phyloP scores from a whole-genome alignment of 1,284 basidiomycete species.

The Leccinum pachyderme region DNA sequence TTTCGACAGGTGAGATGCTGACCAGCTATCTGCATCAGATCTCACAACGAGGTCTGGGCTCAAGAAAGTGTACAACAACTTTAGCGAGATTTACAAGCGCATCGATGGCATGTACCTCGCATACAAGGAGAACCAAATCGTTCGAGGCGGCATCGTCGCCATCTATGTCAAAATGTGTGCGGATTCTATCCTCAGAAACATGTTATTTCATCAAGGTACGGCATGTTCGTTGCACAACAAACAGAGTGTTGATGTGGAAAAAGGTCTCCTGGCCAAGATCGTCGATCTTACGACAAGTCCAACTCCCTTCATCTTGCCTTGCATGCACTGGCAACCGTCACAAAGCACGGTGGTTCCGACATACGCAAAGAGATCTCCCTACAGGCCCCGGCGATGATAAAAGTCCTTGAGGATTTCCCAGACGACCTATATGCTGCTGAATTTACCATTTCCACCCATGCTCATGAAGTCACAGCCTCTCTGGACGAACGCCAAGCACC shows the following conservation, averaged over 20 bases:
- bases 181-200: slow-evolving; percentile 55
- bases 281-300: slow-evolving; percentile 46
- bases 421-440: slow-evolving; percentile 50
- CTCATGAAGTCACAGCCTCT: slow-evolving; percentile 47
- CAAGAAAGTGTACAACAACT: slow-evolving; percentile 57
- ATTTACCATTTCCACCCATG: slow-evolving; percentile 46
- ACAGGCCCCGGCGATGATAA: slow-evolving; percentile 38
- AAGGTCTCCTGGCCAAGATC: slow-evolving; percentile 49
- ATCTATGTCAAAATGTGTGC: slow-evolving; percentile 61
- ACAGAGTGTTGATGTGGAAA: slow-evolving; percentile 20
- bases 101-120: slow-evolving; percentile 44
- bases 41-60: slow-evolving; percentile 52
- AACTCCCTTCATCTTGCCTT: slow-evolving; percentile 49
- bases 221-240: not conserved
- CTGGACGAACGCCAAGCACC: slow-evolving; percentile 38
- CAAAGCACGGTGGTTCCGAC: slow-evolving; percentile 53
- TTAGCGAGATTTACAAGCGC: slow-evolving; percentile 45
- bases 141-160: slow-evolving; percentile 52
- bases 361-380: slow-evolving; percentile 50
- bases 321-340: slow-evolving; percentile 51
- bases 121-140: slow-evolving; percentile 36
- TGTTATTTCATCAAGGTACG: slow-evolving; percentile 51
- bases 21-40: slow-evolving; percentile 36
- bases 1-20: not conserved
- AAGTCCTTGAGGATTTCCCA: slow-evolving; percentile 45